Evolutionary conservation across 768 basidiomycete genomes (phyloP).

Genomic region (Cystobasidium onofrii): DNA sequence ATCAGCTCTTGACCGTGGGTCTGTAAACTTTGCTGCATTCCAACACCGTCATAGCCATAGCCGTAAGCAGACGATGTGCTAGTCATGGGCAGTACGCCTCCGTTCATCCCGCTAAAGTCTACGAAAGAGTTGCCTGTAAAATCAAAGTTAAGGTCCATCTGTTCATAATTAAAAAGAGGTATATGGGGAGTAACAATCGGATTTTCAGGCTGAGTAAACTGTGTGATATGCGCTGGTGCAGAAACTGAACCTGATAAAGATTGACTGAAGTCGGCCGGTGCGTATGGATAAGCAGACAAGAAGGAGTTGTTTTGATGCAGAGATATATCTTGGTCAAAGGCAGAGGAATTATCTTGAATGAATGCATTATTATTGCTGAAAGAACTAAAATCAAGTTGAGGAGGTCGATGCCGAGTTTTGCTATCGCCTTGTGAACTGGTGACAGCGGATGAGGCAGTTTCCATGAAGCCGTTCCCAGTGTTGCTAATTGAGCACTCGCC

Average conservation of each 20-base stretch:
- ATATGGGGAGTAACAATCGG: background rate
- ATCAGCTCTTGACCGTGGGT: background rate
- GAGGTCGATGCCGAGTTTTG: background rate
- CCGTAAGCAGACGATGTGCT: background rate
- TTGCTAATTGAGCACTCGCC: background rate
- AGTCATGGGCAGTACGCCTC: background rate
- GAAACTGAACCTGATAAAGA: background rate
- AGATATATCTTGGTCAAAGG: background rate
- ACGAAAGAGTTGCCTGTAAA: background rate
- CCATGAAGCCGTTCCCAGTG: background rate
- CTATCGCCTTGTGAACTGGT: background rate
- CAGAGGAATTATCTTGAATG: background rate
- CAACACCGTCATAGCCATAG: background rate
- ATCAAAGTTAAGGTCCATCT: background rate
- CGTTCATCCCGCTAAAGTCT: background rate
- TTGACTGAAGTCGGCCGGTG: background rate
- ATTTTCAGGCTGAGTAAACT: background rate
- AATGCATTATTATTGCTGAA: conserved; percentile 15
- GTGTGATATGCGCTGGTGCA: background rate
- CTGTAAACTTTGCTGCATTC: background rate
- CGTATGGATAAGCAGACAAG: background rate
- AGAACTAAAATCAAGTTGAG: background rate
- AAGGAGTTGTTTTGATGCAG: background rate
- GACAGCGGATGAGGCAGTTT: background rate
- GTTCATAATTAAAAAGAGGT: background rate